Evolutionary conservation across 805 yeast genomes (phyloP).

Genomic region (Blastobotrys chiropterorum): DNA sequence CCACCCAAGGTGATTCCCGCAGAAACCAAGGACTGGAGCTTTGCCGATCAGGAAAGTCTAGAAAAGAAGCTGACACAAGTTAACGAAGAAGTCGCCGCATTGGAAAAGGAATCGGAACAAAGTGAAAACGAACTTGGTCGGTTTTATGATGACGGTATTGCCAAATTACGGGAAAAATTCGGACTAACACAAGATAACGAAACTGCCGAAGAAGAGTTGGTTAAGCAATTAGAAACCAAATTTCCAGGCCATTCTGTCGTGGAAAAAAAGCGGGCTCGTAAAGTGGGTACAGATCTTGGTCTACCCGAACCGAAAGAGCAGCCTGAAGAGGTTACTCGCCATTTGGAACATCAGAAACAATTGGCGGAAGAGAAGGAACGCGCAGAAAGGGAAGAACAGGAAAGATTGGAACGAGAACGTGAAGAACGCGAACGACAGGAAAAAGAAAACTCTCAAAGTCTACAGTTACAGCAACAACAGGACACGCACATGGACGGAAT

Average conservation of each 20-base stretch:
- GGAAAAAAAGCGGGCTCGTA: neutral
- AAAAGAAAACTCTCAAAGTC: neutral
- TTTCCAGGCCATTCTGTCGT: neutral
- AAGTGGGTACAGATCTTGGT: slow-evolving; percentile 3
- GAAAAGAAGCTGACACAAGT: slow-evolving; percentile 20
- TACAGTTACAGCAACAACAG: neutral
- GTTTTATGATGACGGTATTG: slow-evolving; percentile 21
- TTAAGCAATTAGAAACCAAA: slow-evolving; percentile 8
- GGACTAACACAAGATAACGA: slow-evolving; percentile 16
- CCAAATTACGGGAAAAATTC: slow-evolving; percentile 26
- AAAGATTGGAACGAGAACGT: neutral
- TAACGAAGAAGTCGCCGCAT: slow-evolving; percentile 13
- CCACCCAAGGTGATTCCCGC: slow-evolving; percentile 15
- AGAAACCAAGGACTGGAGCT: slow-evolving; percentile 11
- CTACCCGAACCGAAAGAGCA: slow-evolving; percentile 4
- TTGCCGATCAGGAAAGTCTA: slow-evolving; percentile 15
- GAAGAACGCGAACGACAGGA: neutral
- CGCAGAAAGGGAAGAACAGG: neutral
- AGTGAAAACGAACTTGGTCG: slow-evolving; percentile 14
- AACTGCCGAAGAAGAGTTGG: slow-evolving; percentile 4
- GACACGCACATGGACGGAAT: neutral
- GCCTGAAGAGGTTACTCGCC: neutral
- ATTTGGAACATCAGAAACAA: neutral
- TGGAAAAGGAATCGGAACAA: slow-evolving; percentile 17
- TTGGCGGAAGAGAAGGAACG: neutral